phyloP scores from a whole-genome alignment of 306 rosid species.

The Rosa rugosa region DNA sequence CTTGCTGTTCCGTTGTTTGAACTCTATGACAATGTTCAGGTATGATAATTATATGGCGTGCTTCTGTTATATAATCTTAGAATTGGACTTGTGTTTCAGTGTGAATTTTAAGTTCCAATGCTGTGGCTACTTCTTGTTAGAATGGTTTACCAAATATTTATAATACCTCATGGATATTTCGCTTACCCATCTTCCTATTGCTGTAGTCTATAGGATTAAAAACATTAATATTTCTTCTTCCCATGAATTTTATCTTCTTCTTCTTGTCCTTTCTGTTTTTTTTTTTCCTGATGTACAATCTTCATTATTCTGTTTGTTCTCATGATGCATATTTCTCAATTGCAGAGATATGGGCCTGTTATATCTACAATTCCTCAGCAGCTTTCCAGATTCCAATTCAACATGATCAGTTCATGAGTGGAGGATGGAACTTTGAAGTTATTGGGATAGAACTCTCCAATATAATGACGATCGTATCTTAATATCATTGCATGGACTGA shows the following conservation, averaged over 20 bases:
- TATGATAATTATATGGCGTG: slow-evolving; percentile 22
- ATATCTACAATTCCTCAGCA: slow-evolving; percentile 98
- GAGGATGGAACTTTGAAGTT: slow-evolving; percentile 17
- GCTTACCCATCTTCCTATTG: background rate
- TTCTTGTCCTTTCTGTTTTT: background rate
- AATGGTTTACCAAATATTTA: background rate
- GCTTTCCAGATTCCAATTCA: slow-evolving; percentile 97
- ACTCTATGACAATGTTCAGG: slow-evolving; percentile 99
- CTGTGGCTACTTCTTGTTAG: background rate
- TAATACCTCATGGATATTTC: background rate
- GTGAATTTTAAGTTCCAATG: background rate
- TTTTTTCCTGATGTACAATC: slow-evolving; percentile 5
- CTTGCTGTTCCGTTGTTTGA: slow-evolving; percentile 98
- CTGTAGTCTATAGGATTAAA: background rate
- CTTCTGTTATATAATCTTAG: slow-evolving; percentile 7
- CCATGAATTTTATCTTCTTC: background rate
- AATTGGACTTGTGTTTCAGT: background rate
- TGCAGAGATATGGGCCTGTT: slow-evolving; percentile 97
- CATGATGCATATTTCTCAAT: slow-evolving; percentile 12
- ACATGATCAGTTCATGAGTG: slow-evolving; percentile 81
- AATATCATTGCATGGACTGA: slow-evolving; percentile 13
- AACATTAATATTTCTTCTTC: background rate
- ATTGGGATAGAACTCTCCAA: slow-evolving; percentile 1
- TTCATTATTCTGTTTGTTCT: background rate
- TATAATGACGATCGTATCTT: slow-evolving; percentile 10